Base-by-base conservation (phyloP, 1,284 basidiomycete genomes). In the Malassezia restricta region DNA sequence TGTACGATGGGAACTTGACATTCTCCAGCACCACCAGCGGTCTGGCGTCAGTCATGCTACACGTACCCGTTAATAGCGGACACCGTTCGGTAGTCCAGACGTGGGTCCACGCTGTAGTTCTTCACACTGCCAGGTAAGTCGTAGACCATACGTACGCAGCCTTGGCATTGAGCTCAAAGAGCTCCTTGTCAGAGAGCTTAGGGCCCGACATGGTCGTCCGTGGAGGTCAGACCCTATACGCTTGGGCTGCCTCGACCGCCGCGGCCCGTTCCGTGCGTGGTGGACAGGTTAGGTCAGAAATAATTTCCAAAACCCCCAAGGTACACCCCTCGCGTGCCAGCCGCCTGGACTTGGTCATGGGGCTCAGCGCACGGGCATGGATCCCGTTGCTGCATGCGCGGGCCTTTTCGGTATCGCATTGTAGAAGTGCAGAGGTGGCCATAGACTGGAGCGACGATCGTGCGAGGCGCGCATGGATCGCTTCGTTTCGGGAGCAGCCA, bases 1-100 rank as follows among this genome's bases (percentile, higher is more conserved):
- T 98, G 80, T 95, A 99, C n/a, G 90, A 90, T 5, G 92, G 87
- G 76, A 98, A 98, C 63, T 96, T 96, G 80, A 98, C 94, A 75
- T 98, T 95, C 77, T 98, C 94, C 60, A 99, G 79, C 14, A 99
- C 84, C 56, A 99, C 94, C 49, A 98, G 80, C 45, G 75, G 74
- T 44, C 56, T 50, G 32, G 8, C 39, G 47, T 61, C 38, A 63
- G 57, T 40, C 14, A 15, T 48, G 38, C 27, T 14, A 33, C 28
- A 74, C 81, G 76, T 71, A 87, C 88, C 90, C 91, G 73, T 96
- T 96, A 75, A 96, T 86, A 59, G 88, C 89, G 70, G 88, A 88
- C 50, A 95, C 90, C 40, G 90, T 94, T 57, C 87, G 82, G 77
- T 95, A 95, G 76, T 95, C 89, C 62, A 95, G 79, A 75, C 91